Percentiles rank a stretch among this genome's conserved stretches.
Conservation (phyloP, 108 stramenopile genomes). For the Skeletonema costatum region DNA sequence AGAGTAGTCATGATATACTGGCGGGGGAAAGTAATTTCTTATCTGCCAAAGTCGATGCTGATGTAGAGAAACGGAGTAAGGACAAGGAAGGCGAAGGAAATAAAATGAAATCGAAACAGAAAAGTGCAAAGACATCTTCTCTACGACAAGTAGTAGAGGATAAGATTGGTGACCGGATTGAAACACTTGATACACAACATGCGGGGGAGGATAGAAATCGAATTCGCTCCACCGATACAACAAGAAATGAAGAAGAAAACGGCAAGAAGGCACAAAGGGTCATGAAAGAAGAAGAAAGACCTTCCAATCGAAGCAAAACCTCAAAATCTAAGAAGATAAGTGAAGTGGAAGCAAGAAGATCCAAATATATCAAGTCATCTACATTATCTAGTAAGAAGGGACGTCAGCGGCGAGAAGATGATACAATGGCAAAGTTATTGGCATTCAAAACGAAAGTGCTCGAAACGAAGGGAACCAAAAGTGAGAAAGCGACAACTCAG, state of each 20-base stretch:
- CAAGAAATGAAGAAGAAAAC: background rate
- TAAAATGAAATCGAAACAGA: background rate
- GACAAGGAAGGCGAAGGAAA: constrained; percentile 8
- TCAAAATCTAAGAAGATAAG: constrained; percentile 32
- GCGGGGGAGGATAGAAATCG: background rate
- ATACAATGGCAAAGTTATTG: constrained; percentile 67
- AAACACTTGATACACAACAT: background rate
- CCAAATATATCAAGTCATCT: constrained; percentile 59
- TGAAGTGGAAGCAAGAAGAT: constrained; percentile 67
- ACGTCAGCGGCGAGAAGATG: constrained; percentile 59
- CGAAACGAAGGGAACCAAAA: constrained; percentile 20
- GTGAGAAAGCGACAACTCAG: background rate
- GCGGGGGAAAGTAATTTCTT: constrained; percentile 42
- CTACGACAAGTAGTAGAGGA: background rate
- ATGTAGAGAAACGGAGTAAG: constrained; percentile 7
- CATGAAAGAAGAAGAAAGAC: background rate
- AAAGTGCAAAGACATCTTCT: background rate
- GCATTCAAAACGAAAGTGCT: constrained; percentile 72
- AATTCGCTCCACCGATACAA: background rate
- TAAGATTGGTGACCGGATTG: background rate
- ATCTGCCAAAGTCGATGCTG: constrained; percentile 37
- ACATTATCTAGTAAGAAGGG: constrained; percentile 36
- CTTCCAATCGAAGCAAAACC: constrained; percentile 10
- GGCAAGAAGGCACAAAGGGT: background rate
- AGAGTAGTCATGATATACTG: constrained; percentile 72